phyloP scores from a whole-genome alignment of 1,139 yeast genomes.

The Arxiozyma slooffiae region DNA sequence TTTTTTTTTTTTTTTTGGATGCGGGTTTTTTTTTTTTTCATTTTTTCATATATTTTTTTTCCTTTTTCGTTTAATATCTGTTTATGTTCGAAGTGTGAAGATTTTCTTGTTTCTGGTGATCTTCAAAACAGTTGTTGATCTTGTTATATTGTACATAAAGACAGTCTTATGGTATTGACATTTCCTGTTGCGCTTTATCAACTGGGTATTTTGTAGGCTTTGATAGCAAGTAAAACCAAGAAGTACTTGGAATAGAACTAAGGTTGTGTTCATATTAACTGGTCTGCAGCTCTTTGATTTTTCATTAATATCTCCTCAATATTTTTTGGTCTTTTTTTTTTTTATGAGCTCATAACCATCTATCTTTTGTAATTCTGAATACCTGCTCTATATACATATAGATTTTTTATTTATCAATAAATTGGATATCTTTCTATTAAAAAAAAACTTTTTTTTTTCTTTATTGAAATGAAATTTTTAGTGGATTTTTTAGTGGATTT shows the following conservation, averaged over 20 bases:
- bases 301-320: too few species aligned
- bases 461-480: conserved; percentile 7
- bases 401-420: too few species aligned
- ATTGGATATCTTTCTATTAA: background rate
- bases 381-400: too few species aligned
- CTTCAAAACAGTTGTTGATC: background rate
- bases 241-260: too few species aligned
- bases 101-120: background rate
- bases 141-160: background rate
- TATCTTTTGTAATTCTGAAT: too few species aligned
- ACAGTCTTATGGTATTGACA: background rate
- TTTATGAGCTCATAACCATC: too few species aligned
- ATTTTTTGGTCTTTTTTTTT: too few species aligned
- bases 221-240: background rate
- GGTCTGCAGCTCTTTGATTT: background rate
- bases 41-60: too few species aligned
- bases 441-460: background rate
- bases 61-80: background rate
- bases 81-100: background rate
- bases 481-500: conserved; percentile 14
- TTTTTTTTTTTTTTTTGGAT: background rate
- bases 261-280: background rate
- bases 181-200: too few species aligned
- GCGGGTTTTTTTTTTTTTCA: conserved; percentile 1
- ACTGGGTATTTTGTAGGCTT: background rate